These are phyloP conservation scores for Sporothrix variecibatus DNA, from an alignment of 2,329 filamentous ascomycete genomes.

Conservation along the genomic window DNA sequence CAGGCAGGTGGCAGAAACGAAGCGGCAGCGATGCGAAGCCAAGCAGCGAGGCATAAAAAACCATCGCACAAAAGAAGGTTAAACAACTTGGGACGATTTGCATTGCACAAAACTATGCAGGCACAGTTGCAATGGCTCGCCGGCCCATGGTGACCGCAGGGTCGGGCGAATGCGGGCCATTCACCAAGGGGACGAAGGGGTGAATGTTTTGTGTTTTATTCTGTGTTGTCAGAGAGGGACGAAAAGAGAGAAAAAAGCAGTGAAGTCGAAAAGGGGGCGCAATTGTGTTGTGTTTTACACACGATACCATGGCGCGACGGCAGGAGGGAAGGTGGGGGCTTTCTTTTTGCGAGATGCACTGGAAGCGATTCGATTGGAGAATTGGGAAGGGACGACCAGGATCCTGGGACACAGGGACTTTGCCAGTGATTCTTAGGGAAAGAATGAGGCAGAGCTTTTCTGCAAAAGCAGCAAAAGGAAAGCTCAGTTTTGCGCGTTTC, in stretches of 20 bases:
- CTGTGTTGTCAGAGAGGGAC: background rate
- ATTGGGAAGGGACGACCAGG: background rate
- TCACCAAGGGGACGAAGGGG: background rate
- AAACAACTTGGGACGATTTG: conserved; percentile 6
- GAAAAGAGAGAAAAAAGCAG: background rate
- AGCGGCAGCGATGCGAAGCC: background rate
- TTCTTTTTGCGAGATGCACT: background rate
- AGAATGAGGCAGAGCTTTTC: no score
- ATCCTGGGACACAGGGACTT: background rate
- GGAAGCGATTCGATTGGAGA: background rate
- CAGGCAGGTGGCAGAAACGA: background rate
- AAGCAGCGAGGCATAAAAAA: background rate
- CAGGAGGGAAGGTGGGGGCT: background rate
- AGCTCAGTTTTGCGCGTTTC: conserved; percentile 6
- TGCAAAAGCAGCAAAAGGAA: background rate
- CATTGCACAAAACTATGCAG: background rate
- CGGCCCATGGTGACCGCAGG: background rate
- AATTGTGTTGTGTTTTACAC: conserved; percentile 7
- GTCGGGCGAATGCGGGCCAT: background rate
- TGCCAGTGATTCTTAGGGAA: background rate
- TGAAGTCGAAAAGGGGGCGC: background rate
- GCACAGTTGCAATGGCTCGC: background rate
- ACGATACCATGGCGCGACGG: conserved; percentile 24
- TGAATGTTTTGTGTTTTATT: conserved; percentile 6
- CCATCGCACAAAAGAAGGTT: background rate